Base-by-base conservation (phyloP, 2,329 filamentous ascomycete species). In the Colletotrichum filicis region DNA sequence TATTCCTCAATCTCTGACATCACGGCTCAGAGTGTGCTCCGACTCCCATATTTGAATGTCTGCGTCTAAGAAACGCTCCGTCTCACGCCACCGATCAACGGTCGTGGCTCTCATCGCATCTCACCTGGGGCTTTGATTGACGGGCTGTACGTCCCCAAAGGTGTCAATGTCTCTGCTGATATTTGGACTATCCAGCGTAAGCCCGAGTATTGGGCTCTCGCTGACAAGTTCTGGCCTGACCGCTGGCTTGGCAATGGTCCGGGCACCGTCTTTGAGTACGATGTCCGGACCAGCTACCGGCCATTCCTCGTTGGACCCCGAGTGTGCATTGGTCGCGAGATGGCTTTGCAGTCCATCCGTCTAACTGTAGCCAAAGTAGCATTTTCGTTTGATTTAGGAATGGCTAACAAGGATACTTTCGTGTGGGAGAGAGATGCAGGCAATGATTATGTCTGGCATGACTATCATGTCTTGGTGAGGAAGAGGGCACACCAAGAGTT, bases 11-110 rank as follows among this genome's bases (percentile, higher is more conserved):
- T 28, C 6, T 32, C 19, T 5, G 61, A 66, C 2, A 56, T 71
- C 56, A 42, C 62, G 3, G 55, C 42, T 1, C 62, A 53, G 16
- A 56, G 42, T 4, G 68, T 71, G 1, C 62, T 71, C 14, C 62
- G 26, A 0, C 69, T 69, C 2, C 65, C 73, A 1, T 69, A 66
- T 22, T 26, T 68, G 3, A 82, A 81, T 5, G 88, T 88, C 37
- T 84, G 89, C 30, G 83, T 90, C 73, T 87, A 89, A 74, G 89
- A 92, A 78, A 81, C 85, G 0, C 80, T 91, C n/a, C 84, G 89
- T 7, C 78, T 91, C 28, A 88, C 86, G 71, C 88, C 88, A 2
- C 84, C 88, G 1, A 88, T 86, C 0, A 71, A 71, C 46, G 68
- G 68, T 1, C 67, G 55, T 7, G 67, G 67, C 2, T 59, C 53